phyloP scores from a whole-genome alignment of 768 basidiomycete genomes.

The Coprinopsis sp. region DNA sequence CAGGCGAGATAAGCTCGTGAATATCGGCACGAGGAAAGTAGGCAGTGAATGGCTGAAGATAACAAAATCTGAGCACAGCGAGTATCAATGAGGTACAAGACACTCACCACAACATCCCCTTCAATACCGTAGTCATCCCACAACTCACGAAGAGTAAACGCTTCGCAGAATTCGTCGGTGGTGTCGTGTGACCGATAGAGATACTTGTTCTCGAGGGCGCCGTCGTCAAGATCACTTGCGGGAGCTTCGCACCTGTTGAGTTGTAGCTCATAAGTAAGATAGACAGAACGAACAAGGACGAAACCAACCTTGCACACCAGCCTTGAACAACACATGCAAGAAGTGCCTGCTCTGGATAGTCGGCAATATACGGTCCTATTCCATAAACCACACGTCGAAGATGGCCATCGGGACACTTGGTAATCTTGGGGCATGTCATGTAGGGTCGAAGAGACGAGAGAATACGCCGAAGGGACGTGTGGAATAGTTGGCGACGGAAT shows the following conservation, averaged over 20 bases:
- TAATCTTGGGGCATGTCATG: background rate
- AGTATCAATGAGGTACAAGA: background rate
- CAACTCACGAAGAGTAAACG: no score
- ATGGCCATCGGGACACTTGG: constrained; percentile 22
- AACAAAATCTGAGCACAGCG: background rate
- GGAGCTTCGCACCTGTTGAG: background rate
- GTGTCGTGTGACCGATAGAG: no score
- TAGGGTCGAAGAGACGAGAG: constrained; percentile 1
- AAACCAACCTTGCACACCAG: constrained; percentile 22
- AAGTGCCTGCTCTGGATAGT: constrained; percentile 23
- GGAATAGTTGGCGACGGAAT: constrained; percentile 3
- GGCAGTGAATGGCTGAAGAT: constrained; percentile 24
- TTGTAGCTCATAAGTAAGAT: background rate
- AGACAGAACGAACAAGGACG: background rate
- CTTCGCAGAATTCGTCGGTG: no score
- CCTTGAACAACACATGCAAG: constrained; percentile 19
- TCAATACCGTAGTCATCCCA: constrained; percentile 11
- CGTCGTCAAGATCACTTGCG: background rate
- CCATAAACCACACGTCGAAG: no score
- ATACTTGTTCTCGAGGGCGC: no score
- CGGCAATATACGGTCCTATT: constrained; percentile 26
- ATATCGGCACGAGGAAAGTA: constrained; percentile 31
- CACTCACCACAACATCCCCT: background rate
- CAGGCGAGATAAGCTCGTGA: constrained; percentile 21
- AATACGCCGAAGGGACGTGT: constrained; percentile 2